Evolutionary conservation across 148 eudicot genomes (phyloP).

Genomic region (Rhododendron mucronatum): DNA sequence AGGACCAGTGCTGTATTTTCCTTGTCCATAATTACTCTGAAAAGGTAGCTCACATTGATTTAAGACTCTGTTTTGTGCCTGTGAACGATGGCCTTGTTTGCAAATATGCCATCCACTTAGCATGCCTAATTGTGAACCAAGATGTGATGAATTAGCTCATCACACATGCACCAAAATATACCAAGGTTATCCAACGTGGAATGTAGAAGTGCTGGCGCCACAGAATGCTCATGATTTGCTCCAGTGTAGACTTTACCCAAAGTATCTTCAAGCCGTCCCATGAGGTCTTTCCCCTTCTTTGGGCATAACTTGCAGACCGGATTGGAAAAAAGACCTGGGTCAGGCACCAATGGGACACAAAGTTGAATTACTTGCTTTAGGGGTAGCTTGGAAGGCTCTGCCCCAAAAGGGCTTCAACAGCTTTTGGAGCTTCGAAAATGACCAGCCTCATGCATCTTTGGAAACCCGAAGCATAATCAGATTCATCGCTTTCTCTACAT

Average conservation of each 20-base stretch:
- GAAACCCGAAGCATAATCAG: background rate
- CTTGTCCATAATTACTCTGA: background rate
- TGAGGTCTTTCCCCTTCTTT: background rate
- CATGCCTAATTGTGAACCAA: background rate
- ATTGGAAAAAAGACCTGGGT: background rate
- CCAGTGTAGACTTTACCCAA: background rate
- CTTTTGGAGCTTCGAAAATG: background rate
- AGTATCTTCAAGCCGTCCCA: background rate
- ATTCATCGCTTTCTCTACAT: background rate
- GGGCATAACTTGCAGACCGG: background rate
- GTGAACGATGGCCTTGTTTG: background rate
- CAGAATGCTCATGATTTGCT: background rate
- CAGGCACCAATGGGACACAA: background rate
- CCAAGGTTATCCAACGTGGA: background rate
- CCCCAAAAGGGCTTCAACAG: background rate
- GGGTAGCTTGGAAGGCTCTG: background rate
- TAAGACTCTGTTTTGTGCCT: background rate
- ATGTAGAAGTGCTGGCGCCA: background rate
- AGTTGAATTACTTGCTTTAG: slow-evolving; percentile 1
- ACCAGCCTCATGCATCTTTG: background rate
- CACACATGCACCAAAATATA: background rate
- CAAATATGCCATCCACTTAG: background rate
- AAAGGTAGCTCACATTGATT: background rate
- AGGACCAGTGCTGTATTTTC: background rate
- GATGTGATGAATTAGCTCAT: background rate